These are phyloP conservation scores for Pythium utonaiense DNA, from an alignment of 352 stramenopile genomes.

Conservation along the genomic window DNA sequence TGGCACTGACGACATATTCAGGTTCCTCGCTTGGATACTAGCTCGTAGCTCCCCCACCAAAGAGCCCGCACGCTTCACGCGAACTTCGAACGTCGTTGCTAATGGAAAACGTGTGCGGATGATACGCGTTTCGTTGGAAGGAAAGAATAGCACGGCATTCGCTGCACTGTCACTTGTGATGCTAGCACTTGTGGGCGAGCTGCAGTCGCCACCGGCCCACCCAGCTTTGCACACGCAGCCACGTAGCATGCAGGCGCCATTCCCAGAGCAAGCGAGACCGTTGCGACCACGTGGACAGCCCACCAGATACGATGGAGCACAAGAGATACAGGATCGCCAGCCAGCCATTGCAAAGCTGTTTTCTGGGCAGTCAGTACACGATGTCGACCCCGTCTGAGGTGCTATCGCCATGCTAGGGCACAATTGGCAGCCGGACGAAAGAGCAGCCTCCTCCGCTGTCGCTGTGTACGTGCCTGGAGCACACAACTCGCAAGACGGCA, in stretches of 20 bases:
- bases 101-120: constrained; percentile 17
- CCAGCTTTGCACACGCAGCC: constrained; percentile 41
- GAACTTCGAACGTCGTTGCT: constrained; percentile 25
- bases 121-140: constrained; percentile 21
- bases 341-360: constrained; percentile 42
- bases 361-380: constrained; percentile 34
- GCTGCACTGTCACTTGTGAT: background rate
- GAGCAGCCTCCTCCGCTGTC: background rate
- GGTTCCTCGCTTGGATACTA: constrained; percentile 4
- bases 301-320: constrained; percentile 22
- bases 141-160: constrained; percentile 46
- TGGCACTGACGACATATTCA: constrained; percentile 4
- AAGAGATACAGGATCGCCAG: constrained; percentile 59
- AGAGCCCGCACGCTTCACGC: constrained; percentile 31
- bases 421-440: constrained; percentile 28
- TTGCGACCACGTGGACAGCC: constrained; percentile 52
- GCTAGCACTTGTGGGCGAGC: constrained; percentile 5
- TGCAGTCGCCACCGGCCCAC: constrained; percentile 50
- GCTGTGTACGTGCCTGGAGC: constrained; percentile 39
- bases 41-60: constrained; percentile 11
- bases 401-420: constrained; percentile 47
- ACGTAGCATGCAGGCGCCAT: constrained; percentile 47
- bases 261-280: constrained; percentile 50
- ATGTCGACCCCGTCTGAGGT: constrained; percentile 17
- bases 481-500: constrained; percentile 26